Base-by-base conservation (phyloP, 2,329 filamentous ascomycete genomes). In the Sarocladiaceae sp. region DNA sequence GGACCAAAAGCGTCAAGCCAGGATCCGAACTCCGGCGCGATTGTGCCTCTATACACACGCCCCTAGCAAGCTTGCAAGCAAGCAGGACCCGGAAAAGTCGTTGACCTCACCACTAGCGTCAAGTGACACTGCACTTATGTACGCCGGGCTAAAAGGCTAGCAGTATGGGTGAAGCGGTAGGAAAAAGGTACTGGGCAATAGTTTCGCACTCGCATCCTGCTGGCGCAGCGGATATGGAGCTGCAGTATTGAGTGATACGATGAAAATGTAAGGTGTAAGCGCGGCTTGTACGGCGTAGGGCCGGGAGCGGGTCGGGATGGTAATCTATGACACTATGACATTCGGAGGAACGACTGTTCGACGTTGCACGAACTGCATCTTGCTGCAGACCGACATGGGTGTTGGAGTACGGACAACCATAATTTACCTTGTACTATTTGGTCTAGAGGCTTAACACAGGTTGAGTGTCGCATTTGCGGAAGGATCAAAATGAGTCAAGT, bases 281-380 rank as follows among this genome's bases (percentile, higher is more conserved):
- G n/a, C n/a, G n/a, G n/a, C n/a, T n/a, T n/a, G n/a, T n/a, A n/a
- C n/a, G n/a, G n/a, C n/a, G n/a, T n/a, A n/a, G n/a, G n/a, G n/a
- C n/a, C n/a, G n/a, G n/a, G n/a, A n/a, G n/a, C n/a, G n/a, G n/a
- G n/a, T n/a, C n/a, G n/a, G n/a, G n/a, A n/a, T n/a, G n/a, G n/a
- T n/a, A n/a, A n/a, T 48, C 44, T 48, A 48, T 48, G 44, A 48
- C 44, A 20, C 4, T 17, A 48, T 48, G 44, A 48, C 44, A 31
- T 48, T 48, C 20, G n/a, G 17, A 39, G 18, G 22, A 33, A 15
- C 15, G 29, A 8, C 15, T 33, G 29, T 15, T 15, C 15, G 29
- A 33, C 29, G 29, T 8, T 33, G 29, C 29, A 10, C 29, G 29
- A n/a, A n/a, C n/a, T n/a, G n/a, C n/a, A n/a, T n/a, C n/a, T n/a